Conservation (phyloP, 345 rosid species). For the Eucalyptus pauciflora region DNA sequence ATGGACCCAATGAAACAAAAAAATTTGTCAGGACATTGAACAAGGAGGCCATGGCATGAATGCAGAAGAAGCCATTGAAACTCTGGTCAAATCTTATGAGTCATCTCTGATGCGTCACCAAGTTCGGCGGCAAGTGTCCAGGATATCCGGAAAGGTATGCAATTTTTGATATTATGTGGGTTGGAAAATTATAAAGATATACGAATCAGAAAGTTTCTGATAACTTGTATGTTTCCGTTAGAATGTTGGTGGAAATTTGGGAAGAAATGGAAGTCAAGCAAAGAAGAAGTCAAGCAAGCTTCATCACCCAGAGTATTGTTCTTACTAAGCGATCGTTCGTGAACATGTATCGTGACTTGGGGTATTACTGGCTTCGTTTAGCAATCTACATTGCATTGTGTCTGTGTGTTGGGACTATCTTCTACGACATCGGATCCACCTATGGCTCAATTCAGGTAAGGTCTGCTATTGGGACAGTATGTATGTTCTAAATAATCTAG, state of each 20-base stretch:
- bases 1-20: background rate
- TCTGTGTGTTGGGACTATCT: constrained; percentile 36
- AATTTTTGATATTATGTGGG: background rate
- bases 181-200: background rate
- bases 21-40: constrained; percentile 21
- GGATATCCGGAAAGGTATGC: constrained; percentile 17
- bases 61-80: constrained; percentile 27
- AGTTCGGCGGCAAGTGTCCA: constrained; percentile 9
- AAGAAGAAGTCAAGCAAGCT: constrained; percentile 15
- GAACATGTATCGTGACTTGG: constrained; percentile 57
- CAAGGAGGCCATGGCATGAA: constrained; percentile 8
- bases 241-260: background rate
- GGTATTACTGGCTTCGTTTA: constrained; percentile 57
- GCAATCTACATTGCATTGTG: constrained; percentile 34
- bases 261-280: no score
- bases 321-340: constrained; percentile 36
- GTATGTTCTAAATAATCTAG: background rate
- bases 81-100: constrained; percentile 19
- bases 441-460: constrained; percentile 49
- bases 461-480: background rate
- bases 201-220: background rate
- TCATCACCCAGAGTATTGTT: constrained; percentile 24
- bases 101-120: constrained; percentile 14
- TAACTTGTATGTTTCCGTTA: background rate
- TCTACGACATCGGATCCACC: constrained; percentile 2